phyloP scores from a whole-genome alignment of 257 asterid genomes.

The Solanum sejunctum region DNA sequence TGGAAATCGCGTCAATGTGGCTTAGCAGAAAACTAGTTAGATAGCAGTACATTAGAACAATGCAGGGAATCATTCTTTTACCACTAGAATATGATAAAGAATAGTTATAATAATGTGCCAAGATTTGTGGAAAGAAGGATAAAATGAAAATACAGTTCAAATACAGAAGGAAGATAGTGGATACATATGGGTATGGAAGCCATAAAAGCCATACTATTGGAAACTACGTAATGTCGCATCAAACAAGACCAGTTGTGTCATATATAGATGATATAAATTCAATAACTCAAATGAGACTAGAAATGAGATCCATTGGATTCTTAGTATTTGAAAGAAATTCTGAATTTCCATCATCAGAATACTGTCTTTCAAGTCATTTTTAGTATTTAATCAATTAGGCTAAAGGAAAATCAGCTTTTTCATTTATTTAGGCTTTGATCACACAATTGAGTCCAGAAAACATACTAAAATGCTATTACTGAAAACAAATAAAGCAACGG shows the following conservation, averaged over 20 bases:
- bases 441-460: not conserved
- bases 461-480: not conserved
- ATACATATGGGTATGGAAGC: not conserved
- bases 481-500: not conserved
- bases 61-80: not conserved
- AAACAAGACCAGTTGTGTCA: not conserved
- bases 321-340: not conserved
- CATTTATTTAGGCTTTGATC: not conserved
- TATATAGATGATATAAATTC: not conserved
- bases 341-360: not conserved
- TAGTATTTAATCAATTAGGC: not conserved
- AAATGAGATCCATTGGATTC: not conserved
- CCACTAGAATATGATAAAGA: not conserved
- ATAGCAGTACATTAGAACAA: not conserved
- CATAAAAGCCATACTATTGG: not conserved
- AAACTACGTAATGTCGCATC: not conserved
- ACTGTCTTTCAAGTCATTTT: not conserved
- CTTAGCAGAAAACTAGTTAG: not conserved
- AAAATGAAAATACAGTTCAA: not conserved
- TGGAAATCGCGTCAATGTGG: not conserved
- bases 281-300: not conserved
- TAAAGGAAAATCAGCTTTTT: not conserved
- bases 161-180: not conserved
- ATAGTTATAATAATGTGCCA: not conserved
- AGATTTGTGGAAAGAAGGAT: not conserved